Conservation (phyloP, 2,329 filamentous ascomycete genomes). For the Aureobasidium sp. region DNA sequence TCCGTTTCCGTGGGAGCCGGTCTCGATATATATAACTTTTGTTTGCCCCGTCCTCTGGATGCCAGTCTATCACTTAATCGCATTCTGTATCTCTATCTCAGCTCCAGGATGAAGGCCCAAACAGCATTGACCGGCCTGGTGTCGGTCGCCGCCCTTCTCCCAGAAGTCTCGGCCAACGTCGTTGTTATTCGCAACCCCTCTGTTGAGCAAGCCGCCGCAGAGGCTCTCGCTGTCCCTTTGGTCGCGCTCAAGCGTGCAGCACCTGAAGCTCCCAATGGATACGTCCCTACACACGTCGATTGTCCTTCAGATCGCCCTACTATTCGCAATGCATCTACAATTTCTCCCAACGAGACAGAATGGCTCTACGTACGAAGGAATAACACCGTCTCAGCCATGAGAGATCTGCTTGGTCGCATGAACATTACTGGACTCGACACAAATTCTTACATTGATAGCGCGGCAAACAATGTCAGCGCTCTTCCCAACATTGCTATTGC, state of each 20-base stretch:
- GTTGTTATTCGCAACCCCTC: conserved; percentile 12
- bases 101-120: conserved; percentile 4
- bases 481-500: conserved; percentile 67
- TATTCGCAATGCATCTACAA: conserved; percentile 52
- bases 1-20: conserved; percentile 7
- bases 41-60: background rate
- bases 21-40: background rate
- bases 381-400: conserved; percentile 70
- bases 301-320: conserved; percentile 64
- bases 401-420: conserved; percentile 60
- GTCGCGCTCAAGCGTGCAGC: conserved; percentile 22
- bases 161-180: background rate
- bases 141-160: conserved; percentile 2
- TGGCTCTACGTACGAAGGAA: conserved; percentile 68
- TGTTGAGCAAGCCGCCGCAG: conserved; percentile 7
- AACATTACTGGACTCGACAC: conserved; percentile 73
- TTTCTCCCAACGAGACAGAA: conserved; percentile 61
- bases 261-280: conserved; percentile 56
- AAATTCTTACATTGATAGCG: conserved; percentile 57
- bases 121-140: conserved; percentile 10
- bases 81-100: background rate
- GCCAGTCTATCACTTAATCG: background rate
- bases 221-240: conserved; percentile 10
- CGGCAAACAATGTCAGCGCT: conserved; percentile 46
- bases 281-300: conserved; percentile 58